These are phyloP conservation scores for Didymella pinodella DNA, from an alignment of 2,329 filamentous ascomycete species.

Conservation along the genomic window DNA sequence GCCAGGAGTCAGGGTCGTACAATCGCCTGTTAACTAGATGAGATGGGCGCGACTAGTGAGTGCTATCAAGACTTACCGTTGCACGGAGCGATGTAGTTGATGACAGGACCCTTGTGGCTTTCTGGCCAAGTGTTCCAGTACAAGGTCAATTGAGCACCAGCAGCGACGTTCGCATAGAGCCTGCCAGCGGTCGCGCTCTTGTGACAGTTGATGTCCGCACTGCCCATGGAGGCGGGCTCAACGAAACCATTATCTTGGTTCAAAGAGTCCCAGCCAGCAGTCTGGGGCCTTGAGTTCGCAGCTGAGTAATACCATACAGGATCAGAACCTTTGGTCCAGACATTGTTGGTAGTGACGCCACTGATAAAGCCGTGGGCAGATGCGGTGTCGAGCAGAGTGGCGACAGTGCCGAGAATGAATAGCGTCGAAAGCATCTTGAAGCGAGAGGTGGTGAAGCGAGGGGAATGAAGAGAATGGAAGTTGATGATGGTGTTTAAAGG, in stretches of 20 bases:
- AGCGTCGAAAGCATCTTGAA: slow-evolving; percentile 31
- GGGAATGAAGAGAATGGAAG: neutral
- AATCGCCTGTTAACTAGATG: slow-evolving; percentile 34
- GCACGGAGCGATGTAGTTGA: slow-evolving; percentile 51
- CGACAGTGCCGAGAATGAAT: slow-evolving; percentile 29
- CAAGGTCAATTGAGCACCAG: slow-evolving; percentile 46
- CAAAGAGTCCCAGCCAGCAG: slow-evolving; percentile 46
- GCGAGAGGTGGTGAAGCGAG: neutral
- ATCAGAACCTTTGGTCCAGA: slow-evolving; percentile 41
- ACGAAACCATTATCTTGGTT: slow-evolving; percentile 52
- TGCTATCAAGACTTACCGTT: slow-evolving; percentile 29
- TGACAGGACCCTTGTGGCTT: slow-evolving; percentile 49
- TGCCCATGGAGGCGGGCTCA: slow-evolving; percentile 36
- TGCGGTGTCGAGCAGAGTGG: slow-evolving; percentile 32
- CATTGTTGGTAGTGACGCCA: slow-evolving; percentile 34
- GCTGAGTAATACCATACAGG: slow-evolving; percentile 46
- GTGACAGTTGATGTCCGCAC: slow-evolving; percentile 50
- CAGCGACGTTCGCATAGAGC: slow-evolving; percentile 44
- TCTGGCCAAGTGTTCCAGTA: slow-evolving; percentile 50
- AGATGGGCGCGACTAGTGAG: neutral
- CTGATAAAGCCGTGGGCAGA: slow-evolving; percentile 46
- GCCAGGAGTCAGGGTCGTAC: slow-evolving; percentile 37
- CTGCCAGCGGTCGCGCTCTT: slow-evolving; percentile 48
- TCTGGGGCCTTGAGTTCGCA: slow-evolving; percentile 34
- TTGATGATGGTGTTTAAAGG: slow-evolving; percentile 1